Conservation (phyloP, 352 stramenopile genomes). For the Phytopythium aichiense region DNA sequence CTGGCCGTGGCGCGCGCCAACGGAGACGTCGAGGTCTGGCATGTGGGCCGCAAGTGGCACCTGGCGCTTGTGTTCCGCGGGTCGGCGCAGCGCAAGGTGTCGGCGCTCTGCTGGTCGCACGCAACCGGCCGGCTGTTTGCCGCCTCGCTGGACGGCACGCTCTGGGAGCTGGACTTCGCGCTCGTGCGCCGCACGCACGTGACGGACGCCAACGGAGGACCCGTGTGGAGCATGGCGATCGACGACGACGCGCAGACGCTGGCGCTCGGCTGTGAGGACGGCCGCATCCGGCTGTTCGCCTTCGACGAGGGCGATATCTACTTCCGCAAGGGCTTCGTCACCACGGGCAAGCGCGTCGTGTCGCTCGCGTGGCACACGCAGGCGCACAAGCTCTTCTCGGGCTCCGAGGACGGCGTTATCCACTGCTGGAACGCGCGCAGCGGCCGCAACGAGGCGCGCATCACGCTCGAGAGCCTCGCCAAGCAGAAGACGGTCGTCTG, state of each 20-base stretch:
- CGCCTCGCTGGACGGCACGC: slow-evolving; percentile 62
- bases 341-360: slow-evolving; percentile 70
- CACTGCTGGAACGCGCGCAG: slow-evolving; percentile 81
- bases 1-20: slow-evolving; percentile 75
- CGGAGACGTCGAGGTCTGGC: slow-evolving; percentile 82
- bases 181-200: slow-evolving; percentile 70
- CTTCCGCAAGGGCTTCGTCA: slow-evolving; percentile 83
- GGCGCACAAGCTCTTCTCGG: slow-evolving; percentile 81
- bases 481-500: slow-evolving; percentile 86
- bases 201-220: slow-evolving; percentile 83
- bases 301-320: slow-evolving; percentile 64
- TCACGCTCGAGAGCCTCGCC: slow-evolving; percentile 76
- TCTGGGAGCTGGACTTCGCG: slow-evolving; percentile 82
- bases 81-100: slow-evolving; percentile 60
- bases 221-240: slow-evolving; percentile 86
- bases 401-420: slow-evolving; percentile 82
- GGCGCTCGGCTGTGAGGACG: slow-evolving; percentile 88
- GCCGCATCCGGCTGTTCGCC: slow-evolving; percentile 86
- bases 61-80: slow-evolving; percentile 65
- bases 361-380: slow-evolving; percentile 76
- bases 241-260: slow-evolving; percentile 53
- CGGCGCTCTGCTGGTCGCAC: slow-evolving; percentile 57
- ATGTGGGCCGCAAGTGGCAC: slow-evolving; percentile 60
- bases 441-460: slow-evolving; percentile 77
- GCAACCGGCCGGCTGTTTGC: slow-evolving; percentile 51